Conservation (phyloP, 441 rosid species). For the Sinapis alba region DNA sequence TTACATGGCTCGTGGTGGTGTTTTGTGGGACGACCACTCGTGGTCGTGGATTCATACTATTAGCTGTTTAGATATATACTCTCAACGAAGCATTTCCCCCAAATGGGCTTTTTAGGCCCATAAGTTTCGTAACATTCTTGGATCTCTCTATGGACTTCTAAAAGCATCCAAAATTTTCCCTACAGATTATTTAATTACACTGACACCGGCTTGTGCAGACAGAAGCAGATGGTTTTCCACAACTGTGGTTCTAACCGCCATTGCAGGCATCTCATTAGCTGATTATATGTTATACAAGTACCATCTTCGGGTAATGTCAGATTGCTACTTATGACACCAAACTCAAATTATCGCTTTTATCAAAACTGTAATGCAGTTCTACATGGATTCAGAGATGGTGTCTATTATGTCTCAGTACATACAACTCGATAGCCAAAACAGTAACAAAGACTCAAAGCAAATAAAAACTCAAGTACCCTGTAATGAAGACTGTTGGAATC, state of each 20-base stretch:
- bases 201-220: not conserved
- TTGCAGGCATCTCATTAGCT: constrained; percentile 50
- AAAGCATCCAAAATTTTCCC: not conserved
- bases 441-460: constrained; percentile 22
- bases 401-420: constrained; percentile 51
- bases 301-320: constrained; percentile 66
- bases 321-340: not conserved
- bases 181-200: not conserved
- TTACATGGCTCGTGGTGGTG: constrained; percentile 25
- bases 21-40: constrained; percentile 22
- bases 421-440: no score
- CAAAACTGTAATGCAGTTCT: no score
- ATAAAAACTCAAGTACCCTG: not conserved
- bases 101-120: constrained; percentile 23
- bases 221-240: constrained; percentile 53
- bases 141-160: not conserved
- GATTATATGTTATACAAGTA: constrained; percentile 81
- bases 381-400: constrained; percentile 69
- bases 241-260: constrained; percentile 50
- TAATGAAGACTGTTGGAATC: not conserved
- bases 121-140: not conserved
- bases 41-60: not conserved
- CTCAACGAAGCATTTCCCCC: not conserved
- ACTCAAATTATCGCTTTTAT: not conserved
- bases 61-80: not conserved